Evolutionary conservation across 345 rosid genomes (phyloP).

Genomic region (Eutrema heterophyllum): DNA sequence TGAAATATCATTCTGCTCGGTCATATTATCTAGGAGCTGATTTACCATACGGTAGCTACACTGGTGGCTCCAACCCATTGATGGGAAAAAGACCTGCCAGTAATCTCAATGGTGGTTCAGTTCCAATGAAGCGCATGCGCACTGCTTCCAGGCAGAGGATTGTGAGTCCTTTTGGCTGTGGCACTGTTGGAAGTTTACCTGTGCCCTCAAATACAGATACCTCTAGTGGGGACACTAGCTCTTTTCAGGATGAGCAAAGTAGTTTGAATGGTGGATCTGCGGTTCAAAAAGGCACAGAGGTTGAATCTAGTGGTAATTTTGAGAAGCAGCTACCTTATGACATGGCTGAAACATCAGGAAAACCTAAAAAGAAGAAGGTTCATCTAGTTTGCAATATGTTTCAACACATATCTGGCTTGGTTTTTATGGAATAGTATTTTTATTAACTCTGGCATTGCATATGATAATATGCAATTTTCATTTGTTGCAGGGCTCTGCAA

Average conservation of each 20-base stretch:
- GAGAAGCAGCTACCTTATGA: constrained; percentile 68
- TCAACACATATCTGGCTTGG: constrained; percentile 13
- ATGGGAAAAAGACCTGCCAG: constrained; percentile 61
- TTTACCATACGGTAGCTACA: constrained; percentile 43
- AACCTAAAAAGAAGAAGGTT: constrained; percentile 73
- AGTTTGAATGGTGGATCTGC: constrained; percentile 67
- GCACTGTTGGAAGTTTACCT: constrained; percentile 36
- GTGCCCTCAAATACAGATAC: constrained; percentile 65
- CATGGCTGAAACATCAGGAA: constrained; percentile 61
- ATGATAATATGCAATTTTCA: constrained; percentile 16
- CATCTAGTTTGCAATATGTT: constrained; percentile 40
- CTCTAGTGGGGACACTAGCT: constrained; percentile 94
- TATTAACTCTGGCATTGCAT: constrained; percentile 5
- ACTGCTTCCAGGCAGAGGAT: constrained; percentile 81
- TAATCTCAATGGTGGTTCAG: constrained; percentile 52
- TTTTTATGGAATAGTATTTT: constrained; percentile 2
- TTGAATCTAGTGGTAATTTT: constrained; percentile 61
- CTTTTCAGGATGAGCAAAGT: constrained; percentile 82
- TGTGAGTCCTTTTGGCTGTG: constrained; percentile 48
- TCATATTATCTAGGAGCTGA: constrained; percentile 54
- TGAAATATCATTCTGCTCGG: constrained; percentile 42
- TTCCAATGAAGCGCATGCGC: constrained; percentile 78
- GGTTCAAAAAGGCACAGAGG: constrained; percentile 66
- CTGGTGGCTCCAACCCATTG: constrained; percentile 43
- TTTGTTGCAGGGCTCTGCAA: constrained; percentile 62